Conservation (phyloP, 2,329 filamentous ascomycete genomes). For the Xylariaceae sp. region DNA sequence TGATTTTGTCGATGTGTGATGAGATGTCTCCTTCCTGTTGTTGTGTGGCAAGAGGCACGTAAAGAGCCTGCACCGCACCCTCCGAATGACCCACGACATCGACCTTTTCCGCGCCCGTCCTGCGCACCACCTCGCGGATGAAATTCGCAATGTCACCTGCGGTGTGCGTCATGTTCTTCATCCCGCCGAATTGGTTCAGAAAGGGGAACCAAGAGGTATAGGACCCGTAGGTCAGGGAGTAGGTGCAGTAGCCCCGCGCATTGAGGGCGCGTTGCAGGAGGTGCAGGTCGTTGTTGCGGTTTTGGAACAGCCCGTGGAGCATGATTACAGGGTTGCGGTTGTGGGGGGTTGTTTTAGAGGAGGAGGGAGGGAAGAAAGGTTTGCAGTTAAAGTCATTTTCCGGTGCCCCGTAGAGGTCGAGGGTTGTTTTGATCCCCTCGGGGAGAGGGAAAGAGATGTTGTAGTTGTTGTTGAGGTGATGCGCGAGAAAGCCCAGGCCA, state of each 20-base stretch:
- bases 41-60: conserved; percentile 26
- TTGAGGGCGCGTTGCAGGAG: conserved; percentile 24
- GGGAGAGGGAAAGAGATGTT: conserved; percentile 19
- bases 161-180: conserved; percentile 34
- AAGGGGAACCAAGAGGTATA: conserved; percentile 31
- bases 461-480: conserved; percentile 8
- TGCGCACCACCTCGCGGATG: conserved; percentile 31
- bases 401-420: conserved; percentile 24
- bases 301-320: conserved; percentile 37
- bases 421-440: conserved; percentile 8
- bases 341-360: no score
- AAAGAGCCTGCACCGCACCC: conserved; percentile 36
- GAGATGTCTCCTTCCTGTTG: conserved; percentile 24
- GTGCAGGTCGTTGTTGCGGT: conserved; percentile 24
- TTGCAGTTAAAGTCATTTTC: conserved; percentile 24
- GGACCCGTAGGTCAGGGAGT: conserved; percentile 36
- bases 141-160: conserved; percentile 36
- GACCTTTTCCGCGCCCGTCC: conserved; percentile 34
- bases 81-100: conserved; percentile 40
- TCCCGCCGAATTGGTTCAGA: conserved; percentile 36
- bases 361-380: no score
- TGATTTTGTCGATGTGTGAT: conserved; percentile 22
- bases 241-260: conserved; percentile 37
- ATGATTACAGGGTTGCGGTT: conserved; percentile 41
- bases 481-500: conserved; percentile 6